Base-by-base conservation (phyloP, 2,329 filamentous ascomycete genomes). In the Aspergillus jensenii region DNA sequence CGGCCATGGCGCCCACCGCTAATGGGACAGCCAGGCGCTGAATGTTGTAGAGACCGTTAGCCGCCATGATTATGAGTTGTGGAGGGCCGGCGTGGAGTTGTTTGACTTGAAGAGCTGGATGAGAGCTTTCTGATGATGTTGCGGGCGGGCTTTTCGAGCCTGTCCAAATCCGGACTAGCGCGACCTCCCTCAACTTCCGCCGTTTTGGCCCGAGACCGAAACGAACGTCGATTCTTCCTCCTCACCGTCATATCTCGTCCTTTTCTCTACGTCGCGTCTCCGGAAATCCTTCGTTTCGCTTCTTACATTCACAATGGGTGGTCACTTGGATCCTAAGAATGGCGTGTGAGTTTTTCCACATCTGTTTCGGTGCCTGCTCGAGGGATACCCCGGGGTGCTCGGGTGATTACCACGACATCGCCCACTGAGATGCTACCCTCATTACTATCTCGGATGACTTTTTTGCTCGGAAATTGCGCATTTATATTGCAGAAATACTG, bases 11-110 rank as follows among this genome's bases (percentile, higher is more conserved):
- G 67, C 83, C 90, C 66, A 90, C 76, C 60, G 90, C 86, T 57
- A 85, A 82, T 47, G 93, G 93, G 54, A 97, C 79, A 62, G 90
- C 90, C 74, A 72, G 66, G 52, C 72, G 72, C 62, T 73, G 74
- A 60, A 76, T 49, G 50, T 71, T 68, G 44, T 71, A 65, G 48
- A 76, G 69, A 56, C 65, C 65, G 65, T 73, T 72, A 57, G 71
- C 68, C 47, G 84, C 80, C 83, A 85, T 85, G 61, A 63, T 70
- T 62, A 59, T 19, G 35, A 45, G 25, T 8, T 35, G 27, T 43
- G 64, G 40, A 58, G 56, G 58, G 50, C 49, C 51, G 53, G 60
- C 44, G 33, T 52, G 61, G 45, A 54, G 59, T 62, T 31, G 43
- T 31, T 52, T 48, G 41, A 48, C 56, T 35, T 37, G 25, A 45